A percentile compares a stretch with the other conserved stretches of the same genome.
Evolutionary conservation across 1,139 yeast genomes (phyloP).

Genomic region (Debaryomyces psychrophilus): DNA sequence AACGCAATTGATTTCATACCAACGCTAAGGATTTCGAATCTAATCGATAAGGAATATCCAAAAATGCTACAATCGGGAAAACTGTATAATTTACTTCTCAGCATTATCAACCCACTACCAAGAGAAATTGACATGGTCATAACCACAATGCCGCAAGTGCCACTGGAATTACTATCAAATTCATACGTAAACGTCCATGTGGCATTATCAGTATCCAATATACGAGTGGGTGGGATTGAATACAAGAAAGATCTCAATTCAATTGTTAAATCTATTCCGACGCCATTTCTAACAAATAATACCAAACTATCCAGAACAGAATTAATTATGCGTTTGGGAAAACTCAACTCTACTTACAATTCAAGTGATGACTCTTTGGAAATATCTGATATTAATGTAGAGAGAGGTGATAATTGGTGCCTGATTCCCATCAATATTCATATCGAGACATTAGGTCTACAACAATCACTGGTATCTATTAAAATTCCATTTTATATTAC

Average conservation of each 20-base stretch:
- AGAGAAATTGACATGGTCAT: constrained; percentile 17
- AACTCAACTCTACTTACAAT: constrained; percentile 12
- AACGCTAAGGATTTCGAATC: constrained; percentile 19
- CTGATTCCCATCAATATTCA: constrained; percentile 34
- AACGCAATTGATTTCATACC: constrained; percentile 43
- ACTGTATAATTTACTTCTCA: constrained; percentile 27
- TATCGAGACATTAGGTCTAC: constrained; percentile 4
- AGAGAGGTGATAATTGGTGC: constrained; percentile 38
- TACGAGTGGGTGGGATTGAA: constrained; percentile 20
- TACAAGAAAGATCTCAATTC: constrained; percentile 15
- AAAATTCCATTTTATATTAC: constrained; percentile 36
- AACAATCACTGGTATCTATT: constrained; percentile 11
- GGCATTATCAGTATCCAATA: constrained; percentile 31
- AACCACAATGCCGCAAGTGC: constrained; percentile 20
- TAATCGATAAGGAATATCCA: constrained; percentile 14
- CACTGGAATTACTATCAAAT: constrained; percentile 12
- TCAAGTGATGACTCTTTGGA: constrained; percentile 12
- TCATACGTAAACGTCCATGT: constrained; percentile 16
- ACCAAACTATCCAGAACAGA: constrained; percentile 39
- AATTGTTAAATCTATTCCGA: constrained; percentile 34
- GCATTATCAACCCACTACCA: constrained; percentile 35
- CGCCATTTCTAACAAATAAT: constrained; percentile 32
- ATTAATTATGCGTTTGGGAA: constrained; percentile 31
- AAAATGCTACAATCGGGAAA: constrained; percentile 15
- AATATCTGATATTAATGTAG: constrained; percentile 24